These are phyloP conservation scores for Phytomonas serpens DNA, from an alignment of 208 protist genomes.

Conservation along the genomic window DNA sequence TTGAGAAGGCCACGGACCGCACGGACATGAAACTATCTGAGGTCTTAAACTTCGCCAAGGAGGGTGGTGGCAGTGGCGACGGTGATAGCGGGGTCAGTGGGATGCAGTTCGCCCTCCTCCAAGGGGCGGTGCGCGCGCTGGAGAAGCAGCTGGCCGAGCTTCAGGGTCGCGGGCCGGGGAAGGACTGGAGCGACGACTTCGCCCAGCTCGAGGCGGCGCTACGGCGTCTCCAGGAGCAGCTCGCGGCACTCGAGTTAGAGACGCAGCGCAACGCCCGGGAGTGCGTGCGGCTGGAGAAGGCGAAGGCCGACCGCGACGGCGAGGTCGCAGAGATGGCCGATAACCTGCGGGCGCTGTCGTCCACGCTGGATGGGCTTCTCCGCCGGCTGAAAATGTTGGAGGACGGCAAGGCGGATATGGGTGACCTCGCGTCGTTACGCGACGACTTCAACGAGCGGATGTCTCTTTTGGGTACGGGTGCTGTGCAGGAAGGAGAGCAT, in stretches of 20 bases:
- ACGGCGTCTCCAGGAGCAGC: constrained; percentile 25
- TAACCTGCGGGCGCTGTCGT: constrained; percentile 28
- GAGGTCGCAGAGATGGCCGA: constrained; percentile 13
- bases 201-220: constrained; percentile 26
- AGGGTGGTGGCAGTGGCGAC: constrained; percentile 4
- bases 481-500: constrained; percentile 14
- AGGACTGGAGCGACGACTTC: constrained; percentile 46
- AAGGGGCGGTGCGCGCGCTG: constrained; percentile 33
- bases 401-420: constrained; percentile 61
- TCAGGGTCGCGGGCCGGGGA: constrained; percentile 20
- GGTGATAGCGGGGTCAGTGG: constrained; percentile 9
- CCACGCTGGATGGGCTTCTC: constrained; percentile 15
- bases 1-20: constrained; percentile 22
- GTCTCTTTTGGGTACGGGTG: constrained; percentile 42
- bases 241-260: constrained; percentile 17
- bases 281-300: constrained; percentile 33
- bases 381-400: constrained; percentile 26
- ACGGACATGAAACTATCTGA: constrained; percentile 21
- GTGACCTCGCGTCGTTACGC: constrained; percentile 53
- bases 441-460: constrained; percentile 57
- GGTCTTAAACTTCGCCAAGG: constrained; percentile 9
- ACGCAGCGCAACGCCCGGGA: constrained; percentile 19
- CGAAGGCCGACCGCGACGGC: constrained; percentile 36
- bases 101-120: constrained; percentile 39
- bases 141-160: constrained; percentile 65